Evolutionary conservation across 176 grass and related monocot species (phyloP).

Genomic region (Tillandsia fasciculata): DNA sequence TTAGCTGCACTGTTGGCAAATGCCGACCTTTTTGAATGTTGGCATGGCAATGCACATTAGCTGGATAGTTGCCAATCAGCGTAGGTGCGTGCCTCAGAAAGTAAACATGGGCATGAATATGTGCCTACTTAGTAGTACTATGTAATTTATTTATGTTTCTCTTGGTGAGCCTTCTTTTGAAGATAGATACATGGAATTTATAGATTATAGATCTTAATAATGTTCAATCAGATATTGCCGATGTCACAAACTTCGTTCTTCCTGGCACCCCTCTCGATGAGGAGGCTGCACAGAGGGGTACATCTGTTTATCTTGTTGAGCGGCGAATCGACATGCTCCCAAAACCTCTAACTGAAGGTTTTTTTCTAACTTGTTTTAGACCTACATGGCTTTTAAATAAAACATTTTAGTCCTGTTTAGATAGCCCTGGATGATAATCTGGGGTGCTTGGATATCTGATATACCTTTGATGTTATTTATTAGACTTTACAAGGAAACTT

Average conservation of each 20-base stretch:
- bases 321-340: slow-evolving; percentile 98
- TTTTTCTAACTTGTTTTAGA: neutral
- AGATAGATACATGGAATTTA: too few species aligned
- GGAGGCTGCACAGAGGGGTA: slow-evolving; percentile 79
- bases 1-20: too few species aligned
- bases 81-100: too few species aligned
- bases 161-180: too few species aligned
- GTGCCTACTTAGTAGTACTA: too few species aligned
- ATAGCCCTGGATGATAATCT: neutral
- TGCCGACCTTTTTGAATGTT: too few species aligned
- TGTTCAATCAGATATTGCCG: slow-evolving; percentile 76
- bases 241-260: slow-evolving; percentile 95
- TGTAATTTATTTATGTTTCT: too few species aligned
- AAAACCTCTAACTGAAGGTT: slow-evolving; percentile 98
- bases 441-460: neutral
- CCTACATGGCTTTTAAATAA: slow-evolving; percentile 6
- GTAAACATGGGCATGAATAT: too few species aligned
- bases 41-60: too few species aligned
- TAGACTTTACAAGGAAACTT: neutral
- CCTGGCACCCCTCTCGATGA: slow-evolving; percentile 91
- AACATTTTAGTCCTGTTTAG: neutral
- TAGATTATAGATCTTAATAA: slow-evolving; percentile 32
- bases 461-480: neutral
- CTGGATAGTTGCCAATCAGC: too few species aligned
- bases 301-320: slow-evolving; percentile 99